These are phyloP conservation scores for Serpula lacrymans DNA, from an alignment of 768 basidiomycete genomes.

Conservation along the genomic window DNA sequence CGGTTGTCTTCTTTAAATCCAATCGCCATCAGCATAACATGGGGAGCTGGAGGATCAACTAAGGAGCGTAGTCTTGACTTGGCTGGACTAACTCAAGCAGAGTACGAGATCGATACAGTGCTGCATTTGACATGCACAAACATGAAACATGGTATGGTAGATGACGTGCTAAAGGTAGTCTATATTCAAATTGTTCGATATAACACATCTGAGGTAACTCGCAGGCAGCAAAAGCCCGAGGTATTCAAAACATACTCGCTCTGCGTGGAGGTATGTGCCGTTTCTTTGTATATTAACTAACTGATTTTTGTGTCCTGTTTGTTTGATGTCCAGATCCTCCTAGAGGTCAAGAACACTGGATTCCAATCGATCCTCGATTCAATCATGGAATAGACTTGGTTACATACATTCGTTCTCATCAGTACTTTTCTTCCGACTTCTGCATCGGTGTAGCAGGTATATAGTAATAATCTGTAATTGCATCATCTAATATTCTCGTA, in stretches of 20 bases:
- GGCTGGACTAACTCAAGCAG: constrained; percentile 69
- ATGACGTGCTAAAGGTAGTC: constrained; percentile 77
- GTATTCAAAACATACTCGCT: constrained; percentile 88
- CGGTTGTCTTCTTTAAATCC: constrained; percentile 76
- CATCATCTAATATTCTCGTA: constrained; percentile 29
- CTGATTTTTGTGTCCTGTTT: too few relatives aligned
- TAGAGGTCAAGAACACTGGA: constrained; percentile 91
- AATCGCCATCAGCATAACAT: constrained; percentile 88
- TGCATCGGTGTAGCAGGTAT: constrained; percentile 94
- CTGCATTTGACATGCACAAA: constrained; percentile 97
- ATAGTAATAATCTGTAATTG: constrained; percentile 8
- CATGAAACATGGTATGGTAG: constrained; percentile 86
- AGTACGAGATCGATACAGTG: constrained; percentile 79
- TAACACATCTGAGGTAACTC: constrained; percentile 5
- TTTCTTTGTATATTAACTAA: constrained; percentile 2
- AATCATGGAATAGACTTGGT: constrained; percentile 88
- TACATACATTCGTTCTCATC: constrained; percentile 73
- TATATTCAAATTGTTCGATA: constrained; percentile 4
- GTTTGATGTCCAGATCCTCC: constrained; percentile 78
- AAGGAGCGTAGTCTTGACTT: constrained; percentile 86
- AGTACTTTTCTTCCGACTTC: constrained; percentile 79
- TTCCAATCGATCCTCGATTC: constrained; percentile 79
- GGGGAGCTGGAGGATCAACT: constrained; percentile 96
- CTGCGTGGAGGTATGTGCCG: constrained; percentile 79
- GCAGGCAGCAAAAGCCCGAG: constrained; percentile 76